Conservation (phyloP, 2,329 filamentous ascomycete species). For the Drechslera avenae region DNA sequence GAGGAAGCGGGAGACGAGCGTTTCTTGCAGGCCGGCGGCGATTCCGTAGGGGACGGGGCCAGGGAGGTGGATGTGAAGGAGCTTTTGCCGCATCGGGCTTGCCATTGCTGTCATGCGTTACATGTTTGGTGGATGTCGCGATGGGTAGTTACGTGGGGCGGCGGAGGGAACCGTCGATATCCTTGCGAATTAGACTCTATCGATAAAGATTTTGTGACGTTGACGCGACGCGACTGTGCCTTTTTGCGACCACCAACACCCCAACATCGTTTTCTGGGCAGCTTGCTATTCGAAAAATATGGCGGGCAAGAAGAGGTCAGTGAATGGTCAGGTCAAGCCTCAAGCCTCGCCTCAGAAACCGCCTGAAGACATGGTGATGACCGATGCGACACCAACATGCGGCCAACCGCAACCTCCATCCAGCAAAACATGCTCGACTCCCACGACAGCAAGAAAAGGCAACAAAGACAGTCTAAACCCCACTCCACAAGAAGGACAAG, state of each 20-base stretch:
- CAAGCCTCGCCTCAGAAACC: not conserved
- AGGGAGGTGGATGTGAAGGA: slow-evolving; percentile 66
- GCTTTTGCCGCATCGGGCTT: slow-evolving; percentile 55
- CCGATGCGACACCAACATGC: slow-evolving; percentile 21
- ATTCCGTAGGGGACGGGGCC: slow-evolving; percentile 59
- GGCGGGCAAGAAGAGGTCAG: slow-evolving; percentile 35
- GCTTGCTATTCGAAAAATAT: slow-evolving; percentile 8
- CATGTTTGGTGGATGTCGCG: not conserved
- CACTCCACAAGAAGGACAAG: not conserved
- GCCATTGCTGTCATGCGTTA: slow-evolving; percentile 10
- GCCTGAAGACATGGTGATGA: slow-evolving; percentile 1
- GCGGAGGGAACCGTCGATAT: not conserved
- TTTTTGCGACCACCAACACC: not conserved
- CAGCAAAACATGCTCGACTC: slow-evolving; percentile 9
- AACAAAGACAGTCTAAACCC: not conserved
- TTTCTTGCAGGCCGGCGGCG: slow-evolving; percentile 62
- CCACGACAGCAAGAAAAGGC: slow-evolving; percentile 1
- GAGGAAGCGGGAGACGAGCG: slow-evolving; percentile 63
- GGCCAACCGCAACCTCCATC: slow-evolving; percentile 17
- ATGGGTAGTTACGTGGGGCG: not conserved
- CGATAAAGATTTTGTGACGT: slow-evolving; percentile 25
- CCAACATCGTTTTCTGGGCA: not conserved
- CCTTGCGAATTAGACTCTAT: slow-evolving; percentile 5
- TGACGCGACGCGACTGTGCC: slow-evolving; percentile 14
- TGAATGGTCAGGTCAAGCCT: slow-evolving; percentile 29